phyloP scores from a whole-genome alignment of 2,329 filamentous ascomycete genomes.

The Huntiella decipiens region DNA sequence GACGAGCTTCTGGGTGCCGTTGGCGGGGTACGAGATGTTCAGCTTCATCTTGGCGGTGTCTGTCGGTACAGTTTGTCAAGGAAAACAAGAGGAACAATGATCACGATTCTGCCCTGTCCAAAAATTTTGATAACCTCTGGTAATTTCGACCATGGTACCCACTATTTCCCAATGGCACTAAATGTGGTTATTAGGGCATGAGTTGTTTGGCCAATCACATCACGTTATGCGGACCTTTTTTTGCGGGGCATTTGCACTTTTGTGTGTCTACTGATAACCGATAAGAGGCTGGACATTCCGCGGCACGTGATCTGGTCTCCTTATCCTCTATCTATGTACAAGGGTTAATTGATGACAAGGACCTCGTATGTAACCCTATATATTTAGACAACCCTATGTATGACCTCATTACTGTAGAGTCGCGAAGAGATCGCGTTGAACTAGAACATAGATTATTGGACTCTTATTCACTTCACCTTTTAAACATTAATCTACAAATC shows the following conservation, averaged over 20 bases:
- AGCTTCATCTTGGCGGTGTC: constrained; percentile 20
- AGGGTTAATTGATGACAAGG: too few relatives aligned
- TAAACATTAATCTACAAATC: not conserved
- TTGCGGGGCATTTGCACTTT: not conserved
- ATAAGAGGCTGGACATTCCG: not conserved
- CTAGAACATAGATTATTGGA: not conserved
- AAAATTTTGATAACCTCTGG: constrained; percentile 6
- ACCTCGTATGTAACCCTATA: too few relatives aligned
- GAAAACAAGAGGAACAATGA: constrained; percentile 2
- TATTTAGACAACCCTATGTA: too few relatives aligned
- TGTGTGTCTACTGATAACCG: constrained; percentile 5
- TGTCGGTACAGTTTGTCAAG: constrained; percentile 11
- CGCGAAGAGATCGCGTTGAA: too few relatives aligned
- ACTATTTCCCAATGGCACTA: constrained; percentile 5
- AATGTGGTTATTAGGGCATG: constrained; percentile 11
- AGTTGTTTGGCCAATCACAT: constrained; percentile 4
- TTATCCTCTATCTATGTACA: too few relatives aligned
- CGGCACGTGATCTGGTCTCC: too few relatives aligned
- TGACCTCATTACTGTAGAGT: too few relatives aligned
- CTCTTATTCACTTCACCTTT: not conserved
- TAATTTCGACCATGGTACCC: not conserved
- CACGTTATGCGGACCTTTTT: not conserved
- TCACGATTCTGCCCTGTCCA: not conserved
- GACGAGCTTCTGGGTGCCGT: constrained; percentile 98
- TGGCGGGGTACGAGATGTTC: constrained; percentile 78